These are phyloP conservation scores for Globisporangium viniferum DNA, from an alignment of 352 stramenopile genomes.

Conservation along the genomic window DNA sequence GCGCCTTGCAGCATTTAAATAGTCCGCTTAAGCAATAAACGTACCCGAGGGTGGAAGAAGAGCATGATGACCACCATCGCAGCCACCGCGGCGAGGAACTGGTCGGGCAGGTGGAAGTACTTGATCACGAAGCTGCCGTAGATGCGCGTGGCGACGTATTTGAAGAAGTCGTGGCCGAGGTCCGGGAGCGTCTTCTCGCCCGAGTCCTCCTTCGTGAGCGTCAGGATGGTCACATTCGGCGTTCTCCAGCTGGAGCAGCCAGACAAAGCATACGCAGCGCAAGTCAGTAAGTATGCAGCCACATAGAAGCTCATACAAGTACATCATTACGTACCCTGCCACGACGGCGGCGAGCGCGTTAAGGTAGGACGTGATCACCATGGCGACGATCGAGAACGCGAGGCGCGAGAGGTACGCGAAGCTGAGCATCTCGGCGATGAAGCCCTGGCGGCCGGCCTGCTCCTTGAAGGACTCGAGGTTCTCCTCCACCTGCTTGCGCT, in stretches of 20 bases:
- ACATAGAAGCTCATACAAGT: not conserved
- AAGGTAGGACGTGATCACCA: conserved; percentile 81
- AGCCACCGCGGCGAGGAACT: conserved; percentile 75
- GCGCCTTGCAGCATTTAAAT: not conserved
- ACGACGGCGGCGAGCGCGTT: conserved; percentile 81
- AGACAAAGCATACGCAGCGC: not conserved
- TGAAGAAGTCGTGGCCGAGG: conserved; percentile 84
- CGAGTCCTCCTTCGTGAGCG: conserved; percentile 53
- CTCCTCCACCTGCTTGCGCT: conserved; percentile 60
- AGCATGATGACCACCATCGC: conserved; percentile 66
- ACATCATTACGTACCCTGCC: conserved; percentile 26
- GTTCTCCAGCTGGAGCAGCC: conserved; percentile 46
- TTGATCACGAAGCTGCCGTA: conserved; percentile 83
- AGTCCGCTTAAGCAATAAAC: conserved; percentile 2
- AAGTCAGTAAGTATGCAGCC: not conserved
- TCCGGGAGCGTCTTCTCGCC: conserved; percentile 78
- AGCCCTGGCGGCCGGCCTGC: conserved; percentile 65
- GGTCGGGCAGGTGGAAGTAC: conserved; percentile 82
- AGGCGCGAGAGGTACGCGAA: conserved; percentile 82
- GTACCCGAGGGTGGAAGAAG: conserved; percentile 74
- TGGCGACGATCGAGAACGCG: conserved; percentile 70
- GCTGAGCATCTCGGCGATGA: conserved; percentile 87
- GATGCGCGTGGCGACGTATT: conserved; percentile 81
- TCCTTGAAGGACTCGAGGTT: conserved; percentile 73
- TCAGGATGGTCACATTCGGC: conserved; percentile 78